phyloP scores from a whole-genome alignment of 345 rosid genomes.

The Corymbia maculata region DNA sequence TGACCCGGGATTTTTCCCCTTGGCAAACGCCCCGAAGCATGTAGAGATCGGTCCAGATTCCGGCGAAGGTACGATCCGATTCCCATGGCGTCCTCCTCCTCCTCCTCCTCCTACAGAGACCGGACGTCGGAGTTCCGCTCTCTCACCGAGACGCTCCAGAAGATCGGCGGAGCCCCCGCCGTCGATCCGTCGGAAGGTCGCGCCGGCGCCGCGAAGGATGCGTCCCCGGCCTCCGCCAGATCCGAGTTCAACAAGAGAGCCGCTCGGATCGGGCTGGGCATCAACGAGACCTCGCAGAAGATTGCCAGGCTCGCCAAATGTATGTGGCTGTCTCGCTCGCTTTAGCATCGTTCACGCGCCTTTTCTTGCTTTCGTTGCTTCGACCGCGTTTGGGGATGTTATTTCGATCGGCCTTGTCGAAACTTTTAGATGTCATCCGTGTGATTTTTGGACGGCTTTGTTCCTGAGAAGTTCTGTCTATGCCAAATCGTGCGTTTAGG shows the following conservation, averaged over 20 bases:
- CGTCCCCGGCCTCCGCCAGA: conserved; percentile 34
- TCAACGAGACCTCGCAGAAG: conserved; percentile 69
- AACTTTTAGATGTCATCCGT: neutral
- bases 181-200: conserved; percentile 4
- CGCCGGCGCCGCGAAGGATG: conserved; percentile 11
- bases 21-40: neutral
- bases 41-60: neutral
- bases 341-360: neutral
- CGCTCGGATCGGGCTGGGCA: conserved; percentile 47
- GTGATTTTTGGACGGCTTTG: neutral
- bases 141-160: conserved; percentile 54
- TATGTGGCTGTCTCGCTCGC: conserved; percentile 5
- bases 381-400: neutral
- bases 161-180: conserved; percentile 38
- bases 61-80: neutral
- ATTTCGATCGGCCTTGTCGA: neutral
- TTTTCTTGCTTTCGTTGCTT: neutral
- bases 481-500: neutral
- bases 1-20: neutral
- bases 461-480: neutral
- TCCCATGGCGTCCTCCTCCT: conserved; percentile 24
- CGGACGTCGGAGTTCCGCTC: conserved; percentile 81
- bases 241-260: conserved; percentile 84
- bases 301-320: conserved; percentile 62
- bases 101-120: conserved; percentile 43